Percentiles rank a stretch among this genome's conserved stretches.
Conservation (phyloP, 2,329 filamentous ascomycete genomes). For the Xylaria sp. region DNA sequence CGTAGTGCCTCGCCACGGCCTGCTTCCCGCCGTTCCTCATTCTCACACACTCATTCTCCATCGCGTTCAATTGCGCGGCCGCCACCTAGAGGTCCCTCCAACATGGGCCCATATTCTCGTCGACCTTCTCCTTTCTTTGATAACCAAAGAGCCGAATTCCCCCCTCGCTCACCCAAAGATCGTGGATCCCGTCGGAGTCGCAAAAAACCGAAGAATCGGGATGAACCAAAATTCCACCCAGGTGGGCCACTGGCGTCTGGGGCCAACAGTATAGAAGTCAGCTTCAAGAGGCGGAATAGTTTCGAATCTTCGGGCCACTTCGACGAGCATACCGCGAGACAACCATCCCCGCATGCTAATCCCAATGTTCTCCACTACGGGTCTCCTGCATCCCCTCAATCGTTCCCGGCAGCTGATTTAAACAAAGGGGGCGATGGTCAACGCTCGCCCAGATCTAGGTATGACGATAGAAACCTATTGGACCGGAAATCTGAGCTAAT, state of each 20-base stretch:
- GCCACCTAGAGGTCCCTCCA: slow-evolving; percentile 22
- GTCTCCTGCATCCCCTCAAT: slow-evolving; percentile 56
- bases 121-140: slow-evolving; percentile 26
- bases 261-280: slow-evolving; percentile 47
- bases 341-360: slow-evolving; percentile 54
- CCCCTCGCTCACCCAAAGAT: slow-evolving; percentile 29
- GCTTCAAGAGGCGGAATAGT: slow-evolving; percentile 36
- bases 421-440: slow-evolving; percentile 45
- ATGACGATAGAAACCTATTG: slow-evolving; percentile 17
- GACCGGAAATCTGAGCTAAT: slow-evolving; percentile 33
- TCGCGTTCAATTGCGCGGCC: slow-evolving; percentile 23
- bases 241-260: slow-evolving; percentile 38
- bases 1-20: slow-evolving; percentile 28
- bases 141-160: slow-evolving; percentile 22
- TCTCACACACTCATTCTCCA: slow-evolving; percentile 30
- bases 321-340: slow-evolving; percentile 34
- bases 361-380: slow-evolving; percentile 51
- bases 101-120: slow-evolving; percentile 27
- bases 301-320: slow-evolving; percentile 36
- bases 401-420: slow-evolving; percentile 51
- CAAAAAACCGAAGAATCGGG: slow-evolving; percentile 37
- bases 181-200: slow-evolving; percentile 29
- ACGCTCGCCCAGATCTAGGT: slow-evolving; percentile 34
- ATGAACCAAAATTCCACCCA: slow-evolving; percentile 36
- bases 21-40: slow-evolving; percentile 29